Conservation (phyloP, 805 yeast species). For the Saccharomycopsis capsularis region DNA sequence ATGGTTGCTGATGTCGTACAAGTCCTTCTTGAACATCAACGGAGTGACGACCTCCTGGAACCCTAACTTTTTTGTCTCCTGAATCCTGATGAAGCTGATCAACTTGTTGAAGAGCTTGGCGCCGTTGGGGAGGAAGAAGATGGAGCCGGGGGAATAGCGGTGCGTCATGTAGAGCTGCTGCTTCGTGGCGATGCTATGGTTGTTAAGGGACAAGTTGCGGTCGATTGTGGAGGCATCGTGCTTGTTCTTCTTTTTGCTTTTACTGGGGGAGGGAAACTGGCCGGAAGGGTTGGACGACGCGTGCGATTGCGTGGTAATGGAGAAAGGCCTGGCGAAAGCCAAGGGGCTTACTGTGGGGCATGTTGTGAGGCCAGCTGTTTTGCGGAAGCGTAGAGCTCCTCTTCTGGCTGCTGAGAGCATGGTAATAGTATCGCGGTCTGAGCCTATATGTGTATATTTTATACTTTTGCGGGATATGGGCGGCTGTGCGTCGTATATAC, state of each 20-base stretch:
- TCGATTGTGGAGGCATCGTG: slow-evolving; percentile 18
- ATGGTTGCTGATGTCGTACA: slow-evolving; percentile 93
- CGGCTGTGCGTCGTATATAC: too few species aligned
- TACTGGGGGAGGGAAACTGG: too few species aligned
- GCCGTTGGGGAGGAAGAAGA: slow-evolving; percentile 90
- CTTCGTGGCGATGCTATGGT: slow-evolving; percentile 33
- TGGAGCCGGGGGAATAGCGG: slow-evolving; percentile 81
- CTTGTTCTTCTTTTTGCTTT: slow-evolving; percentile 19
- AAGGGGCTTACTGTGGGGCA: too few species aligned
- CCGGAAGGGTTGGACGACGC: too few species aligned
- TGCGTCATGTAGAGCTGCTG: slow-evolving; percentile 79
- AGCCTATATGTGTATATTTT: too few species aligned
- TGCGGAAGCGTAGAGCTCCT: too few species aligned
- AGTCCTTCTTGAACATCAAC: slow-evolving; percentile 66
- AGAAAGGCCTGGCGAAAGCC: too few species aligned
- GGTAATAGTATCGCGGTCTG: too few species aligned
- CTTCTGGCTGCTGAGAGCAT: too few species aligned
- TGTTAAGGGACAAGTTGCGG: slow-evolving; percentile 14
- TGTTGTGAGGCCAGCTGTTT: too few species aligned
- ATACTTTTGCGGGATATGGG: too few species aligned
- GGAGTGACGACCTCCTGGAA: slow-evolving; percentile 93
- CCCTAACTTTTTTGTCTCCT: slow-evolving; percentile 63
- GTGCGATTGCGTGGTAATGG: too few species aligned
- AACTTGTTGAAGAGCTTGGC: slow-evolving; percentile 77
- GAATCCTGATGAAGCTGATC: slow-evolving; percentile 75